Evolutionary conservation across 2,329 filamentous ascomycete genomes (phyloP).

Genomic region (Colletotrichum eleusines): DNA sequence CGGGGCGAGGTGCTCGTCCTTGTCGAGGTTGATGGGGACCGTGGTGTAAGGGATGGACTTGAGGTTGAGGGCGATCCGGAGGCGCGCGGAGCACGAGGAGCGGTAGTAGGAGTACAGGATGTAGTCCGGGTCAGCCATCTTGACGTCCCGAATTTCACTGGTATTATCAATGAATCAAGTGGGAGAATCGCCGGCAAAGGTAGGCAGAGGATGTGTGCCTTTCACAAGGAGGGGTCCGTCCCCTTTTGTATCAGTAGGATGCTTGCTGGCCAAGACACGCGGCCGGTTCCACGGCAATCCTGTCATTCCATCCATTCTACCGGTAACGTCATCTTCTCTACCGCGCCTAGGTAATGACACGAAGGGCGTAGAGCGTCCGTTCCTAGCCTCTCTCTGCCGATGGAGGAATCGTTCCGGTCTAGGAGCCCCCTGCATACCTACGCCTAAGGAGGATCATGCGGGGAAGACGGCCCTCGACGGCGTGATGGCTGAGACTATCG

Average conservation of each 20-base stretch:
- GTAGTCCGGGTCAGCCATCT: conserved; percentile 45
- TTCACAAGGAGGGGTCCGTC: no score
- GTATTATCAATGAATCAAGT: no score
- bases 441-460: conserved; percentile 25
- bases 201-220: no score
- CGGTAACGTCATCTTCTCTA: background rate
- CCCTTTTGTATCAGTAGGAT: background rate
- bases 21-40: conserved; percentile 65
- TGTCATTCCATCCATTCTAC: no score
- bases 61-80: conserved; percentile 70
- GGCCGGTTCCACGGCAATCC: background rate
- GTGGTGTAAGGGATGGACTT: conserved; percentile 64
- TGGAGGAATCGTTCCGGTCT: background rate
- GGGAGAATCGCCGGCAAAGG: no score
- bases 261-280: background rate
- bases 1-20: conserved; percentile 61
- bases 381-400: conserved; percentile 36
- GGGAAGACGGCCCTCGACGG: conserved; percentile 31
- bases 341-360: background rate
- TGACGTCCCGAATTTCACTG: background rate
- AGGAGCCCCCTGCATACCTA: background rate
- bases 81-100: conserved; percentile 71
- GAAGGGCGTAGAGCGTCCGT: conserved; percentile 6
- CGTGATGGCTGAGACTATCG: background rate
- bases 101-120: conserved; percentile 71